phyloP scores from a whole-genome alignment of 768 basidiomycete genomes.

The Boletus patriciae region DNA sequence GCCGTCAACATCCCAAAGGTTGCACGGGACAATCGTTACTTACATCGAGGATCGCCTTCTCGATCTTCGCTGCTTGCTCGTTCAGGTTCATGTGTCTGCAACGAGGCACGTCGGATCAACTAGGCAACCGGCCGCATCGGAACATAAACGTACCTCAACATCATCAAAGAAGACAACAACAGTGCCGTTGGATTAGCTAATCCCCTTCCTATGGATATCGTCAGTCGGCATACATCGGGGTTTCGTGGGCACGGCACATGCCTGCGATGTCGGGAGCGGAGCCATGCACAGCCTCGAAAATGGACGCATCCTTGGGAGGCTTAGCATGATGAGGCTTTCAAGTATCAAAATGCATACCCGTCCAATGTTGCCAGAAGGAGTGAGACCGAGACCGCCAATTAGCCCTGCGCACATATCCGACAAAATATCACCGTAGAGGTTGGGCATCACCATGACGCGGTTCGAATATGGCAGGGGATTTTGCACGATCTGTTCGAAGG shows the following conservation, averaged over 20 bases:
- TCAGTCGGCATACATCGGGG: background rate
- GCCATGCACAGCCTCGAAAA: conserved; percentile 99
- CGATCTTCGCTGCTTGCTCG: conserved; percentile 83
- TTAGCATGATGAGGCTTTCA: conserved; percentile 14
- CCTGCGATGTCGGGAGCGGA: conserved; percentile 99
- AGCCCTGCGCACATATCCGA: conserved; percentile 99
- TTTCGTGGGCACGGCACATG: conserved; percentile 30
- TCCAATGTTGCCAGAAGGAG: conserved; percentile 97
- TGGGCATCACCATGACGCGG: conserved; percentile 99
- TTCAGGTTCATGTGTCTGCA: conserved; percentile 88
- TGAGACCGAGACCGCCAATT: conserved; percentile 96
- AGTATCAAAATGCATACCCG: conserved; percentile 51
- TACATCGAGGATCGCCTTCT: conserved; percentile 87
- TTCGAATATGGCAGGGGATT: conserved; percentile 93
- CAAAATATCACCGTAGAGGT: conserved; percentile 92
- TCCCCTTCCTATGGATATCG: conserved; percentile 62
- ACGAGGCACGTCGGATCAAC: conserved; percentile 27
- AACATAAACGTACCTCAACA: conserved; percentile 71
- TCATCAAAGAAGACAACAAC: conserved; percentile 93
- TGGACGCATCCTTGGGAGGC: conserved; percentile 81
- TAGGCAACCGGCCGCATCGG: conserved; percentile 4
- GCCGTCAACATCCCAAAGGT: conserved; percentile 4
- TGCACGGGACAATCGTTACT: conserved; percentile 32
- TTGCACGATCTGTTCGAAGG: conserved; percentile 67
- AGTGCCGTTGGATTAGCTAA: conserved; percentile 99